A percentile compares a stretch with the other conserved stretches of the same genome.
Conservation (phyloP, 2,329 filamentous ascomycete species). For the Fusarium sp. region DNA sequence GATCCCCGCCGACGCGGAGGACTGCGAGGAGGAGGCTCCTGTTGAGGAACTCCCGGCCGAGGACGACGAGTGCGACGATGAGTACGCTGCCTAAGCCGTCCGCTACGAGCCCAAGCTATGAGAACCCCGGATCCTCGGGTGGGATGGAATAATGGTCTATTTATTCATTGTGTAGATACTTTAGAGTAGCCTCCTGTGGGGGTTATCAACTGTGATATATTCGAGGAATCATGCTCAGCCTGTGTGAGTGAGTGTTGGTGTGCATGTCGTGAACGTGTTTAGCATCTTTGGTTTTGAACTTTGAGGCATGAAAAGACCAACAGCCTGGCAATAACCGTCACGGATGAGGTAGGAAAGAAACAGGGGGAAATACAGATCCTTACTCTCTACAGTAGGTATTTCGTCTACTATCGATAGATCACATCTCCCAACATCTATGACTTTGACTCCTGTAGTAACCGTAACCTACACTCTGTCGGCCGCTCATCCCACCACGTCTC, state of each 20-base stretch:
- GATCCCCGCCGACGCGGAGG: conserved; percentile 12
- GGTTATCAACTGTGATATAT: conserved; percentile 43
- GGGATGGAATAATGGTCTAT: not conserved
- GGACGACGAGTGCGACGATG: conserved; percentile 36
- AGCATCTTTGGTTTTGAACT: too few species aligned
- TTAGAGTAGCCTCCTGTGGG: conserved; percentile 44
- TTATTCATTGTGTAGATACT: conserved; percentile 39
- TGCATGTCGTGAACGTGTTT: too few species aligned
- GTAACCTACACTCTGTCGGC: not conserved
- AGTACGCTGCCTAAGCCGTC: conserved; percentile 6
- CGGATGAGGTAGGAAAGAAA: too few species aligned
- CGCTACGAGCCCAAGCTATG: not conserved
- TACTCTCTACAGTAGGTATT: not conserved
- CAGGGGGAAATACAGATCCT: too few species aligned
- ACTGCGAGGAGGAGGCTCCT: conserved; percentile 18
- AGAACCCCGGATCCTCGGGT: not conserved
- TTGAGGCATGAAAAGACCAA: too few species aligned
- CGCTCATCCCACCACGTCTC: not conserved
- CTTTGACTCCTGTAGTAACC: not conserved
- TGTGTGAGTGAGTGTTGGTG: too few species aligned
- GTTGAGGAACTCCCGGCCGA: conserved; percentile 6
- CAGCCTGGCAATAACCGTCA: too few species aligned
- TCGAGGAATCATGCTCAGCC: conserved; percentile 25
- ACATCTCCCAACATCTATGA: not conserved
- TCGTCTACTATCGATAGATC: not conserved